Conservation (phyloP, 495 filamentous ascomycete genomes). For the Daldinia grandis region DNA sequence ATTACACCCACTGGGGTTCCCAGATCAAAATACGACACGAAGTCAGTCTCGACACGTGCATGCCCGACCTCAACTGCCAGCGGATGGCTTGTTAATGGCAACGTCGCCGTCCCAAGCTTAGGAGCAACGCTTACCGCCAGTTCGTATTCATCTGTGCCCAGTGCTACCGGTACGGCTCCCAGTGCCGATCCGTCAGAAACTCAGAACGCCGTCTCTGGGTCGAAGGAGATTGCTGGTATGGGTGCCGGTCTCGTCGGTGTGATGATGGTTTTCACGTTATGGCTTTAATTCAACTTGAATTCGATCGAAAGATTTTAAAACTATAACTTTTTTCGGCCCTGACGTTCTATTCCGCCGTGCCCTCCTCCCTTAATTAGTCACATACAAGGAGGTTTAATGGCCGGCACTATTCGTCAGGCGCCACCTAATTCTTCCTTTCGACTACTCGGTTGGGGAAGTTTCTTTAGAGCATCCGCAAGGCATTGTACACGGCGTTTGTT, state of each 20-base stretch:
- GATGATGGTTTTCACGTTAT: conserved; percentile 63
- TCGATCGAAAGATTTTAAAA: not conserved
- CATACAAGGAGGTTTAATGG: not conserved
- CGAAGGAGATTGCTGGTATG: conserved; percentile 63
- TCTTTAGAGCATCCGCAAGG: conserved; percentile 20
- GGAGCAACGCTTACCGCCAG: conserved; percentile 59
- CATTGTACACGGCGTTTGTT: conserved; percentile 36
- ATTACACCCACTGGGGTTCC: conserved; percentile 72
- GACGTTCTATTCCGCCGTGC: not conserved
- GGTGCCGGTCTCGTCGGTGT: conserved; percentile 59
- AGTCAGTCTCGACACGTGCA: conserved; percentile 63
- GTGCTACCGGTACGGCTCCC: conserved; percentile 37
- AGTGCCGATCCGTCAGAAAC: conserved; percentile 36
- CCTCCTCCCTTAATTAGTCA: conserved; percentile 6
- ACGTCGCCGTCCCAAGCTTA: conserved; percentile 72
- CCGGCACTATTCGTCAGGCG: conserved; percentile 3
- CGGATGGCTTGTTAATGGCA: conserved; percentile 77
- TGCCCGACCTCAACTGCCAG: conserved; percentile 76
- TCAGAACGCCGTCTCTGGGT: conserved; percentile 52
- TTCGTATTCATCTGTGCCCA: conserved; percentile 40
- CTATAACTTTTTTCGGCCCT: conserved; percentile 15
- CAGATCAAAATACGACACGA: conserved; percentile 68
- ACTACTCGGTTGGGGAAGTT: conserved; percentile 2
- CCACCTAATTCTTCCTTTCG: conserved; percentile 21
- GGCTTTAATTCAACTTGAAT: conserved; percentile 56